Percentiles rank a stretch among this genome's conserved stretches.
Evolutionary conservation across 2,329 filamentous ascomycete species (phyloP).

Genomic region (Ceratocystis variospora): DNA sequence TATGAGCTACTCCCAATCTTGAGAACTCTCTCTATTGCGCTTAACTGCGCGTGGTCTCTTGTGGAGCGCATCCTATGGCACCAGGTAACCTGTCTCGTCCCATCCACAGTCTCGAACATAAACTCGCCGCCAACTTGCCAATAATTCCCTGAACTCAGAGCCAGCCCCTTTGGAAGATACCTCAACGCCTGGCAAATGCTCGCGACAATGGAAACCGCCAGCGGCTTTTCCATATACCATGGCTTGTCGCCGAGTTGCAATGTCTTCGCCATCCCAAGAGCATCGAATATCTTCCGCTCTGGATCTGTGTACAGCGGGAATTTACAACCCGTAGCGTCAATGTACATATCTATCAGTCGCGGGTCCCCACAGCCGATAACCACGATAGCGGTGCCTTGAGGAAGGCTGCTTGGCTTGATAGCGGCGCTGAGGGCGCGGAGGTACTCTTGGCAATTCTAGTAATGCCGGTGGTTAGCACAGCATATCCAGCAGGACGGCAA

Average conservation of each 20-base stretch:
- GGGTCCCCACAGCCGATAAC: slow-evolving; percentile 62
- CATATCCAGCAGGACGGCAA: neutral
- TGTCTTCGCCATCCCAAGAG: slow-evolving; percentile 55
- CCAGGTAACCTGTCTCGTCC: slow-evolving; percentile 56
- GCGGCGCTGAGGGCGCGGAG: slow-evolving; percentile 47
- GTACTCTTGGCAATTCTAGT: slow-evolving; percentile 63
- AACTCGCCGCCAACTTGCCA: slow-evolving; percentile 66
- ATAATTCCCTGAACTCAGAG: slow-evolving; percentile 49
- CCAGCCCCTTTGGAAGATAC: slow-evolving; percentile 43
- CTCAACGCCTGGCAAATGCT: slow-evolving; percentile 47
- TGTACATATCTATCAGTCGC: slow-evolving; percentile 53
- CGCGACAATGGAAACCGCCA: slow-evolving; percentile 36
- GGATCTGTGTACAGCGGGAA: slow-evolving; percentile 72
- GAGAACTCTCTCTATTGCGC: slow-evolving; percentile 38
- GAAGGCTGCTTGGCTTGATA: slow-evolving; percentile 39
- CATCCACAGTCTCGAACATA: slow-evolving; percentile 44
- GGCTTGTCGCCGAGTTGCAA: slow-evolving; percentile 46
- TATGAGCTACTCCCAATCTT: neutral
- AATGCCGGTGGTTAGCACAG: neutral
- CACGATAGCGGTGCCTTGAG: slow-evolving; percentile 47
- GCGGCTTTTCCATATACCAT: slow-evolving; percentile 47
- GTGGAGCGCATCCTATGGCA: slow-evolving; percentile 72
- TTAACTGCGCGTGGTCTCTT: slow-evolving; percentile 61
- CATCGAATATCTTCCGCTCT: slow-evolving; percentile 48
- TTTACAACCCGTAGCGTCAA: slow-evolving; percentile 45